Evolutionary conservation across 1,284 basidiomycete genomes (phyloP).

Genomic region (Cryptococcus sp.): DNA sequence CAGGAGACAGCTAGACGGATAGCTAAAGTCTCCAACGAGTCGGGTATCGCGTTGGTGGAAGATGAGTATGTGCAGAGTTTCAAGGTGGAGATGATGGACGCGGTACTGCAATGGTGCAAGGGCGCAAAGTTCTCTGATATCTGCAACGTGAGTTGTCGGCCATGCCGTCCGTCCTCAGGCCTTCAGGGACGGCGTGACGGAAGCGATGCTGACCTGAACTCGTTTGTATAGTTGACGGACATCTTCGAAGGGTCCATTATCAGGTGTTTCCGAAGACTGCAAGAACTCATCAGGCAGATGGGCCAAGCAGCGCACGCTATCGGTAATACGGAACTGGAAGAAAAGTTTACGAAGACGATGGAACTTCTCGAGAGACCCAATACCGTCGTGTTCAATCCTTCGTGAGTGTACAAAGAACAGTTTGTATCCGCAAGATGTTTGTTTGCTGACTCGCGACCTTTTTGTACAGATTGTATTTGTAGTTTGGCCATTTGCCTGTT

Average conservation of each 20-base stretch:
- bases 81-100: slow-evolving; percentile 98
- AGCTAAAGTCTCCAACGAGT: slow-evolving; percentile 92
- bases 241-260: slow-evolving; percentile 95
- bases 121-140: slow-evolving; percentile 96
- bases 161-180: background rate
- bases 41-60: slow-evolving; percentile 83
- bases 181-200: background rate
- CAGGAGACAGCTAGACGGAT: slow-evolving; percentile 94
- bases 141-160: slow-evolving; percentile 70
- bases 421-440: background rate
- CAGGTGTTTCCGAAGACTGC: slow-evolving; percentile 87
- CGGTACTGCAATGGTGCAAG: slow-evolving; percentile 94
- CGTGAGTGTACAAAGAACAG: slow-evolving; percentile 42
- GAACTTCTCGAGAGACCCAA: slow-evolving; percentile 89
- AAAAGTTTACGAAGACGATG: slow-evolving; percentile 83
- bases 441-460: background rate
- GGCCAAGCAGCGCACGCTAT: slow-evolving; percentile 91
- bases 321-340: slow-evolving; percentile 87
- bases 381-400: slow-evolving; percentile 92
- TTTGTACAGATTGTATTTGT: slow-evolving; percentile 31
- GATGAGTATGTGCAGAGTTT: slow-evolving; percentile 95
- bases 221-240: slow-evolving; percentile 71
- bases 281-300: slow-evolving; percentile 96
- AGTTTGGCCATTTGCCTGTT: slow-evolving; percentile 1
- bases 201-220: slow-evolving; percentile 3